Percentiles rank a stretch among this genome's conserved stretches.
phyloP scores from a whole-genome alignment of 805 yeast species.

The Cyberlindnera nakhonratchasimensis region DNA sequence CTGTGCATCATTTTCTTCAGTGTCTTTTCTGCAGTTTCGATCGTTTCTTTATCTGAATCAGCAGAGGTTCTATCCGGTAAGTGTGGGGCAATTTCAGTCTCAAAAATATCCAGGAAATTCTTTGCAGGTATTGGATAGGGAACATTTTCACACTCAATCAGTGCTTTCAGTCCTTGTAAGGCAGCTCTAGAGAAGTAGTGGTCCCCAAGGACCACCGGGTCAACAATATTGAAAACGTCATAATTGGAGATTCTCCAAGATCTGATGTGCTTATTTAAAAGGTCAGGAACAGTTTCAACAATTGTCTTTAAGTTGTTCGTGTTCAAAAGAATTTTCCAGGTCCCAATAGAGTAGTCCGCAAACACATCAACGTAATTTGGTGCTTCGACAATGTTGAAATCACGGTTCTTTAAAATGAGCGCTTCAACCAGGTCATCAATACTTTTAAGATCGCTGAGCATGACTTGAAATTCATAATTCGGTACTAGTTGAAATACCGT shows the following conservation, averaged over 20 bases:
- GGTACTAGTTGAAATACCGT: conserved; percentile 7
- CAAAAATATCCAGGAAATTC: conserved; percentile 8
- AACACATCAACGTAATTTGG: conserved; percentile 10
- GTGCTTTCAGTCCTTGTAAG: conserved; percentile 9
- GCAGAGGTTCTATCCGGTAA: conserved; percentile 8
- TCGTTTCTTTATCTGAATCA: conserved; percentile 8
- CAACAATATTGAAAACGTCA: conserved; percentile 16
- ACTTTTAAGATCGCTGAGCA: conserved; percentile 8
- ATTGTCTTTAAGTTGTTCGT: conserved; percentile 16
- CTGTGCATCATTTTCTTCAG: conserved; percentile 9
- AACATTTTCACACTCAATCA: conserved; percentile 13
- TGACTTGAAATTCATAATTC: conserved; percentile 18
- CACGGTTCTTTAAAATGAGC: conserved; percentile 8
- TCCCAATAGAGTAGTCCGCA: conserved; percentile 18
- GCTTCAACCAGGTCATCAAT: conserved; percentile 11
- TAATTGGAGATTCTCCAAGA: conserved; percentile 9
- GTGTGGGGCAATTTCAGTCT: conserved; percentile 9
- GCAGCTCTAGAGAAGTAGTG: conserved; percentile 17
- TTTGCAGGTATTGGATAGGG: conserved; percentile 18
- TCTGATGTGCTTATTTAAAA: conserved; percentile 15
- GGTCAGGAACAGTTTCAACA: conserved; percentile 13
- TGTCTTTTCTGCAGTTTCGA: conserved; percentile 2
- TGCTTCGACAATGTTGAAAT: conserved; percentile 14
- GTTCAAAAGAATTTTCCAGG: conserved; percentile 15
- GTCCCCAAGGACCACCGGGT: conserved; percentile 17